Evolutionary conservation across 176 grass and related monocot genomes (phyloP).

Genomic region (Oropetium thomaeum): DNA sequence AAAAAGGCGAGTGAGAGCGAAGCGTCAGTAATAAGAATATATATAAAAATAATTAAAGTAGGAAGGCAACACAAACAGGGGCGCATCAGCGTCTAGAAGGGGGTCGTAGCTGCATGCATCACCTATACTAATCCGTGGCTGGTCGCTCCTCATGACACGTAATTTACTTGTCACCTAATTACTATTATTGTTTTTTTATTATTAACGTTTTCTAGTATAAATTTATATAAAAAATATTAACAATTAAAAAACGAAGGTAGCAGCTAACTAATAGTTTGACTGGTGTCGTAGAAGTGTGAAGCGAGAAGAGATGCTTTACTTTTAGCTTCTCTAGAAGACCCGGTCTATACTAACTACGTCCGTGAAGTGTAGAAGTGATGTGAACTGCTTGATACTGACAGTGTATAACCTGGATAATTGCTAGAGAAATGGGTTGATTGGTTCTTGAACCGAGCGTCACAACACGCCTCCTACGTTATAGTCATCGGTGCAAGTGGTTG

Average conservation of each 20-base stretch:
- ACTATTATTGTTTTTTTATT: too few species aligned
- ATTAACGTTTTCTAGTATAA: too few species aligned
- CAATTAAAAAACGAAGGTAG: too few species aligned
- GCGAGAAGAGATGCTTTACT: background rate
- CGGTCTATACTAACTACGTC: background rate
- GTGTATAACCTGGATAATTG: background rate
- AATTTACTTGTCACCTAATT: background rate
- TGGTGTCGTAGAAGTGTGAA: constrained; percentile 14
- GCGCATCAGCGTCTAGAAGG: constrained; percentile 10
- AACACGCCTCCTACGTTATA: too few species aligned
- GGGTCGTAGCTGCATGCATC: background rate
- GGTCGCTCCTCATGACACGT: too few species aligned
- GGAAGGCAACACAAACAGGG: background rate
- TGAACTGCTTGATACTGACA: background rate
- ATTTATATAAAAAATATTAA: too few species aligned
- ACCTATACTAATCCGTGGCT: too few species aligned
- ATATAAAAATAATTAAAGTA: too few species aligned
- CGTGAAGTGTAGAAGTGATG: background rate
- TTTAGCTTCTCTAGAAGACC: background rate
- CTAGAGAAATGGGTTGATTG: background rate
- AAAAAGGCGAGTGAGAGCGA: too few species aligned
- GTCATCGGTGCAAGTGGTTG: too few species aligned
- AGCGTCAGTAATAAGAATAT: background rate
- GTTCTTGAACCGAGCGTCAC: background rate
- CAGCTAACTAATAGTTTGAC: too few species aligned